Evolutionary conservation across 352 stramenopile species (phyloP).

Genomic region (Globisporangium spinosum): DNA sequence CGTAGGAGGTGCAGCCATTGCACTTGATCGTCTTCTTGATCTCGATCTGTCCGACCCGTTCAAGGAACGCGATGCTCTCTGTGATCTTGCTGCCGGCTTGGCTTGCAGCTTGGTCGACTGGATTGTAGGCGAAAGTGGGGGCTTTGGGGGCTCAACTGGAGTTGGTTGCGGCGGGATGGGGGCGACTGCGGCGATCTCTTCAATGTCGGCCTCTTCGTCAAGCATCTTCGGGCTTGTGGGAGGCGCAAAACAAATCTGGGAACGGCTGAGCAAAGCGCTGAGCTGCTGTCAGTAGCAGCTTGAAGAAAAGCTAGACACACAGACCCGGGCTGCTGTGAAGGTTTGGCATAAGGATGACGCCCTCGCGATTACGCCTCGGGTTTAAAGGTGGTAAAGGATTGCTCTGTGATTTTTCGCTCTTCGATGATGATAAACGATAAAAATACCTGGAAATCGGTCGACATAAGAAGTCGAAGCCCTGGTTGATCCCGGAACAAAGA

Average conservation of each 20-base stretch:
- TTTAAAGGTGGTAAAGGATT: neutral
- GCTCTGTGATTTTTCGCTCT: neutral
- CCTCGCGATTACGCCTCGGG: neutral
- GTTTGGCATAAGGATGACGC: neutral
- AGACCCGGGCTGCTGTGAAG: neutral
- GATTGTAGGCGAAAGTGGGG: neutral
- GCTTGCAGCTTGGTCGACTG: neutral
- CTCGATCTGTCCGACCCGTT: constrained; percentile 15
- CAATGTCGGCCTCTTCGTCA: neutral
- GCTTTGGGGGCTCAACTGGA: neutral
- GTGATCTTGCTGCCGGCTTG: constrained; percentile 5
- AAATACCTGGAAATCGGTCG: neutral
- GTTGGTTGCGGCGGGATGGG: neutral
- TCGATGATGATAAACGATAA: neutral
- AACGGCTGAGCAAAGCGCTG: neutral
- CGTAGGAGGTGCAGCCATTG: constrained; percentile 13
- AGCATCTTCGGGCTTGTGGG: neutral
- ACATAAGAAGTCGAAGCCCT: neutral
- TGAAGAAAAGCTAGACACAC: neutral
- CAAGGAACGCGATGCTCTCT: constrained; percentile 9
- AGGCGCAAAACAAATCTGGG: neutral
- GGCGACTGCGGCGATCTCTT: neutral
- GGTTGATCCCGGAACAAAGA: neutral
- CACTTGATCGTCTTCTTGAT: constrained; percentile 16
- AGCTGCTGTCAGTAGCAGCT: neutral